Conservation (phyloP, 2,329 filamentous ascomycete genomes). For the Colletotrichum shisoi region DNA sequence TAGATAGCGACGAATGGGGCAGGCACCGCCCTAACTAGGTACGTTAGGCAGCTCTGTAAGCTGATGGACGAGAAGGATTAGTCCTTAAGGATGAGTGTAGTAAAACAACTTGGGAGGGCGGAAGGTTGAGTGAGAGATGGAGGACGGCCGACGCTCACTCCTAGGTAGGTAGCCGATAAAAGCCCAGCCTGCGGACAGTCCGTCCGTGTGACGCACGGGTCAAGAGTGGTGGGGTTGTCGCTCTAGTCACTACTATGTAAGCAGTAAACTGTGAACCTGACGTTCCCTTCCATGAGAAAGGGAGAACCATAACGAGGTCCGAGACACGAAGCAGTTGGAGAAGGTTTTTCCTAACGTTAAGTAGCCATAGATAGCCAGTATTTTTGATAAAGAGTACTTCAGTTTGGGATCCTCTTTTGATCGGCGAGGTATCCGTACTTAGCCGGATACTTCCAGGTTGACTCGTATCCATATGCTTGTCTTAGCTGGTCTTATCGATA, state of each 20-base stretch:
- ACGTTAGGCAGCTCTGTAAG: not conserved
- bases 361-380: not conserved
- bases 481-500: conserved; percentile 2
- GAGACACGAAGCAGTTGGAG: not conserved
- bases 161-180: conserved; percentile 11
- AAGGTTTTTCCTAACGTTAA: not conserved
- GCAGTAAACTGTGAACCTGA: not conserved
- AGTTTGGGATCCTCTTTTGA: conserved; percentile 12
- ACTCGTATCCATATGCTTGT: not conserved
- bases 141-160: not conserved
- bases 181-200: not conserved
- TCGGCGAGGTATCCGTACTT: conserved; percentile 1
- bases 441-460: too few relatives aligned
- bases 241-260: not conserved
- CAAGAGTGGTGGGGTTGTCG: not conserved
- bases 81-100: too few relatives aligned
- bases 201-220: conserved; percentile 31
- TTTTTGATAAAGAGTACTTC: not conserved
- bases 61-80: not conserved
- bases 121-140: not conserved
- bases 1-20: too few relatives aligned
- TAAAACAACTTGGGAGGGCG: not conserved
- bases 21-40: not conserved
- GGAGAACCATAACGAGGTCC: not conserved
- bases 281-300: not conserved